Percentiles rank a stretch among this genome's conserved stretches.
phyloP scores from a whole-genome alignment of 768 basidiomycete genomes.

The Tricholoma matsutake region DNA sequence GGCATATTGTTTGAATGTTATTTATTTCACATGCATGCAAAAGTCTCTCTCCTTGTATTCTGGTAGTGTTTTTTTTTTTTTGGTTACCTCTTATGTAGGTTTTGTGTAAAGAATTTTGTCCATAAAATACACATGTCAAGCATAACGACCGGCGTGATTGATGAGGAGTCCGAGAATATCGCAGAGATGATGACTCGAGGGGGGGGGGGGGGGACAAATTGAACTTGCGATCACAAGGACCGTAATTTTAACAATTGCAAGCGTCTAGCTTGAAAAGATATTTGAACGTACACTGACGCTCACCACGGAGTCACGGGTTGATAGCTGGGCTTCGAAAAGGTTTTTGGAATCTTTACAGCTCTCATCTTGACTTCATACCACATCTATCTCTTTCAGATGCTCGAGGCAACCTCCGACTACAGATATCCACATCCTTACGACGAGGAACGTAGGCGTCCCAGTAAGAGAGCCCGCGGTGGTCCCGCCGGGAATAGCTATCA shows the following conservation, averaged over 20 bases:
- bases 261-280: too few species aligned
- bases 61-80: not conserved
- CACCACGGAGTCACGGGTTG: conserved; percentile 1
- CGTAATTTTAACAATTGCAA: too few species aligned
- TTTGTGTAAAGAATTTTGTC: not conserved
- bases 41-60: not conserved
- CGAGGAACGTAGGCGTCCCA: not conserved
- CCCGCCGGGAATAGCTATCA: not conserved
- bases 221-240: not conserved
- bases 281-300: not conserved
- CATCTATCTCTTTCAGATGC: conserved; percentile 15
- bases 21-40: not conserved
- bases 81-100: not conserved
- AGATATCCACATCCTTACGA: not conserved
- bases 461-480: conserved; percentile 5
- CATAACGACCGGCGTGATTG: not conserved
- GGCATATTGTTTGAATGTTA: not conserved
- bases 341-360: conserved; percentile 4
- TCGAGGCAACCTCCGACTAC: conserved; percentile 17
- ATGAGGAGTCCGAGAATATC: conserved; percentile 13
- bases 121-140: not conserved
- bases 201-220: not conserved
- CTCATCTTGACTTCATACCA: conserved; percentile 7
- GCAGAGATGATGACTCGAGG: conserved; percentile 12
- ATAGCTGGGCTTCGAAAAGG: not conserved